Evolutionary conservation across 2,329 filamentous ascomycete genomes (phyloP).

Genomic region (Pyrenophora seminiperda): DNA sequence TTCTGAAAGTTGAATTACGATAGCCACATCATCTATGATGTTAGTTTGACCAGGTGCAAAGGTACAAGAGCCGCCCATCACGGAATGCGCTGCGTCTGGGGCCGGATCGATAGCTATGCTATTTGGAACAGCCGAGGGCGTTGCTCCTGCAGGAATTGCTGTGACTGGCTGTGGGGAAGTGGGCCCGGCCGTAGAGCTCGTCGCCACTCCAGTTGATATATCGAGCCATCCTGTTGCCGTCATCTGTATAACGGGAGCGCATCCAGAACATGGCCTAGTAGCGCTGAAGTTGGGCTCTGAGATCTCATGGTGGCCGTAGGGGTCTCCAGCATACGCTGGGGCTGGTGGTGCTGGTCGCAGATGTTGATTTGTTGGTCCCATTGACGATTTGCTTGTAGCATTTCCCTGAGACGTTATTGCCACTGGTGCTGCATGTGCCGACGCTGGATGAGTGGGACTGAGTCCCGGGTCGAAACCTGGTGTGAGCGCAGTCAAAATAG

Average conservation of each 20-base stretch:
- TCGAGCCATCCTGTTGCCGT: slow-evolving; percentile 33
- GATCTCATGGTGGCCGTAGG: slow-evolving; percentile 40
- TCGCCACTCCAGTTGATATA: slow-evolving; percentile 26
- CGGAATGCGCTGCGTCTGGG: slow-evolving; percentile 18
- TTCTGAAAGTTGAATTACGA: slow-evolving; percentile 32
- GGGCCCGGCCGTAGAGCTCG: slow-evolving; percentile 8
- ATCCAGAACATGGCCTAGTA: slow-evolving; percentile 35
- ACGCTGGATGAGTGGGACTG: slow-evolving; percentile 8
- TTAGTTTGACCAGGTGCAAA: slow-evolving; percentile 27
- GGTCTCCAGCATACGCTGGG: slow-evolving; percentile 31
- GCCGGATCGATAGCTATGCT: slow-evolving; percentile 24
- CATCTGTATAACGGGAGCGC: slow-evolving; percentile 36
- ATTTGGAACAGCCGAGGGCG: slow-evolving; percentile 23
- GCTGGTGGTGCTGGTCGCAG: slow-evolving; percentile 32
- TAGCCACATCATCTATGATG: slow-evolving; percentile 30
- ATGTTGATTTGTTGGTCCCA: slow-evolving; percentile 32
- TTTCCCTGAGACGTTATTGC: slow-evolving; percentile 5
- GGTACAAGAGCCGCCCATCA: slow-evolving; percentile 29
- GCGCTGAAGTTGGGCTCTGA: slow-evolving; percentile 36
- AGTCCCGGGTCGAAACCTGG: slow-evolving; percentile 5
- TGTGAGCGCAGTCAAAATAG: slow-evolving; percentile 9
- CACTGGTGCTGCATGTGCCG: slow-evolving; percentile 4
- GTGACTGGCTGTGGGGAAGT: slow-evolving; percentile 3
- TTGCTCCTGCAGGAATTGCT: slow-evolving; percentile 11
- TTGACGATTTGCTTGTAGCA: slow-evolving; percentile 12